These are phyloP conservation scores for Paulownia fortunei DNA, from an alignment of 257 asterid species.

Conservation along the genomic window DNA sequence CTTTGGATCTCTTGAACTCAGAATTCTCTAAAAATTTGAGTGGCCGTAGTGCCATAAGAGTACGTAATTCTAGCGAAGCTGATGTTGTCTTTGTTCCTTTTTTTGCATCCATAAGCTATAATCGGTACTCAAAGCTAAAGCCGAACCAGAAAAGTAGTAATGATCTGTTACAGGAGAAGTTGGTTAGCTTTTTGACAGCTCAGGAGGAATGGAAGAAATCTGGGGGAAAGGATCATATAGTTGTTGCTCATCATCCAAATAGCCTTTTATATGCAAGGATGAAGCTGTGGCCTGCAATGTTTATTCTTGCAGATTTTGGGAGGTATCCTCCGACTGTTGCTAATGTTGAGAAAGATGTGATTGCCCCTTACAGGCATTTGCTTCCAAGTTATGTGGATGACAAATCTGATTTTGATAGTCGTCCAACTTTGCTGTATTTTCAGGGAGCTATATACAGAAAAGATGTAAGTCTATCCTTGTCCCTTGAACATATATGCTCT, in stretches of 20 bases:
- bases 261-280: conserved; percentile 71
- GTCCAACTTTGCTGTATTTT: conserved; percentile 71
- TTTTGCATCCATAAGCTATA: conserved; percentile 79
- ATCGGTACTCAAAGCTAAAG: conserved; percentile 54
- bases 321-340: conserved; percentile 73
- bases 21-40: conserved; percentile 44
- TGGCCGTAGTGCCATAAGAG: conserved; percentile 62
- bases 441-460: conserved; percentile 89
- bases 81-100: conserved; percentile 82
- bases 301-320: conserved; percentile 77
- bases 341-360: conserved; percentile 75
- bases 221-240: conserved; percentile 74
- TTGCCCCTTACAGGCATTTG: conserved; percentile 83
- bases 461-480: conserved; percentile 59
- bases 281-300: conserved; percentile 82
- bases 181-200: conserved; percentile 57
- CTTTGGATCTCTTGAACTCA: conserved; percentile 72
- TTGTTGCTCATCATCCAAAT: conserved; percentile 88
- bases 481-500: neutral
- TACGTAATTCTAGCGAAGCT: conserved; percentile 67
- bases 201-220: conserved; percentile 80
- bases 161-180: conserved; percentile 55
- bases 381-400: conserved; percentile 52
- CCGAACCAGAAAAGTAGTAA: conserved; percentile 42
- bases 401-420: conserved; percentile 55